Conservation (phyloP, 805 yeast genomes). For the Maudiozyma serrabonitensis region DNA sequence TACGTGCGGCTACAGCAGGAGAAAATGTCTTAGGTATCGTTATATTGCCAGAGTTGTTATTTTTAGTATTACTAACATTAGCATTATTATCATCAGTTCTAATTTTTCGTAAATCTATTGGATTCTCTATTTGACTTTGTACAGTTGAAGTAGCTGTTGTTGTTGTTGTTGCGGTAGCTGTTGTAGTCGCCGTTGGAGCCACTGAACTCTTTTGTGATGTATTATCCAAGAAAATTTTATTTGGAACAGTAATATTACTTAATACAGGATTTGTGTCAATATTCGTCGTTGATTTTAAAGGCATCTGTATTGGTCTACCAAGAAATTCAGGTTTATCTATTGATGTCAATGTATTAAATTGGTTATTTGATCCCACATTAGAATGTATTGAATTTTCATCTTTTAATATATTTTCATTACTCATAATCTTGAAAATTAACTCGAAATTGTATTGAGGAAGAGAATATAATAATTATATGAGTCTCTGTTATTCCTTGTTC, state of each 20-base stretch:
- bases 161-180: neutral
- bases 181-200: neutral
- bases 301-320: slow-evolving; percentile 15
- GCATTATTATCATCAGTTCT: neutral
- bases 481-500: too few species aligned
- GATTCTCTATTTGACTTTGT: neutral
- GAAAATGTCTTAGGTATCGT: neutral
- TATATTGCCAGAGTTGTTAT: neutral
- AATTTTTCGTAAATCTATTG: neutral
- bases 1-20: neutral
- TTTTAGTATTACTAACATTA: neutral
- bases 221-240: slow-evolving; percentile 3
- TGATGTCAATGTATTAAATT: neutral
- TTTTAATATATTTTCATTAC: neutral
- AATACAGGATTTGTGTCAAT: slow-evolving; percentile 25
- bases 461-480: too few species aligned
- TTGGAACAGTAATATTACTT: slow-evolving; percentile 20
- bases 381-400: neutral
- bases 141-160: neutral
- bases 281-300: slow-evolving; percentile 23
- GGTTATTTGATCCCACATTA: neutral
- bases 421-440: neutral
- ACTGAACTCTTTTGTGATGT: neutral
- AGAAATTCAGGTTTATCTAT: slow-evolving; percentile 14
- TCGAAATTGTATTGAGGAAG: too few species aligned